These are phyloP conservation scores for Ophiostoma piceae DNA, from an alignment of 2,329 filamentous ascomycete genomes.

Conservation along the genomic window DNA sequence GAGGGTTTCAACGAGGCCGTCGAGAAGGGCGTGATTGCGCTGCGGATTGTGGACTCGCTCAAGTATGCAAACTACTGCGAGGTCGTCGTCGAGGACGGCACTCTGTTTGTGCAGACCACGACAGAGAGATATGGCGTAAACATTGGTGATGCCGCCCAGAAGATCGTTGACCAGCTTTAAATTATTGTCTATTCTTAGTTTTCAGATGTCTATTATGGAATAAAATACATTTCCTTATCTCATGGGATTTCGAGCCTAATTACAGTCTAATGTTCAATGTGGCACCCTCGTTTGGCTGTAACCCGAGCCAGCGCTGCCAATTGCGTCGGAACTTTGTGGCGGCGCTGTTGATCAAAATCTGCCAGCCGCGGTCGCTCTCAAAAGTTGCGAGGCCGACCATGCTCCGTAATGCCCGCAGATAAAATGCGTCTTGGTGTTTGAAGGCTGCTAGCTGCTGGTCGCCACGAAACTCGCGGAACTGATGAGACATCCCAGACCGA, in stretches of 20 bases:
- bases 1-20: constrained; percentile 47
- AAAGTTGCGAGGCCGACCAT: neutral
- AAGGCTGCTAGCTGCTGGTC: neutral
- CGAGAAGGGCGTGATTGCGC: constrained; percentile 39
- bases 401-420: neutral
- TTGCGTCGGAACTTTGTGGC: neutral
- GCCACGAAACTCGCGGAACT: constrained; percentile 2
- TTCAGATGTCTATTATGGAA: neutral
- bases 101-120: constrained; percentile 41
- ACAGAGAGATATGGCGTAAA: constrained; percentile 37
- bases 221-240: neutral
- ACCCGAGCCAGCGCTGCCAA: neutral
- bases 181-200: neutral
- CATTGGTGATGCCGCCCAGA: constrained; percentile 33
- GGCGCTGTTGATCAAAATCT: neutral
- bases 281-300: neutral
- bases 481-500: neutral
- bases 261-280: neutral
- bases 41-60: constrained; percentile 46
- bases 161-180: constrained; percentile 37
- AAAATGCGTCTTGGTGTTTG: neutral
- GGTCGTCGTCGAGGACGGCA: constrained; percentile 44
- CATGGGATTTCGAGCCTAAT: neutral
- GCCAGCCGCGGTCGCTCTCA: neutral
- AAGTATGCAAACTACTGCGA: constrained; percentile 42